Evolutionary conservation across 345 rosid genomes (phyloP), one percentile per base, ranked within the genome.

Genomic region (Dipteronia sinensis): DNA sequence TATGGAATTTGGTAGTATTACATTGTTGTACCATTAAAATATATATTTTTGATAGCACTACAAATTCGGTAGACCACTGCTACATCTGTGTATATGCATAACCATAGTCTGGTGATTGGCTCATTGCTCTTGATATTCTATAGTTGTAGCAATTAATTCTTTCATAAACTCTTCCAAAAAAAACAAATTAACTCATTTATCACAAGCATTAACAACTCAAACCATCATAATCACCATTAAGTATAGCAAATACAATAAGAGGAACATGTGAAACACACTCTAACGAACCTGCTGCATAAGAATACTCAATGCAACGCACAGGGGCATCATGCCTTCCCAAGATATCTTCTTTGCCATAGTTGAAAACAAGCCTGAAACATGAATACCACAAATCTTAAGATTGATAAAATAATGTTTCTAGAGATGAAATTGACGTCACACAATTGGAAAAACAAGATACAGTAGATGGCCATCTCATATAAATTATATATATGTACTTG

Each of bases 301-400:
- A 93, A 77, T 95, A 93, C 85, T 95, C 99, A 69, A 95, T 83
- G 81, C 98, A 95, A 25, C 97, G 93, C 71, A 91, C 97, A 2
- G 97, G 94, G 6, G 91, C 93, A 83, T 95, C 98, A 65, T 95
- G 99, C 75, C 70, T 92, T 58, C 99, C 99, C 82, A 95, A 76
- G 51, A 90, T 86, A 80, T 92, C 97, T 80, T 93, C 99, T 82
- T 93, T 95, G 15, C 91, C 93, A 63, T 83, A 78, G 82, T 76
- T 93, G 84, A 95, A 93, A 65, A 90, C 96, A 70, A 93, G 86
- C 90, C 99, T 95, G 93, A 80, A 76, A 81, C 23, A 86, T 59
- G 56, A 81, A 71, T 64, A 67, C n/a, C 56, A 80, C 19, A 76
- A n/a, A 61, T 27, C 58, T 72, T 65, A 73, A 72, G 29, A 51